A percentile compares a stretch with the other conserved stretches of the same genome.
Evolutionary conservation across 768 basidiomycete species (phyloP).

Genomic region (Kwoniella bestiolae): DNA sequence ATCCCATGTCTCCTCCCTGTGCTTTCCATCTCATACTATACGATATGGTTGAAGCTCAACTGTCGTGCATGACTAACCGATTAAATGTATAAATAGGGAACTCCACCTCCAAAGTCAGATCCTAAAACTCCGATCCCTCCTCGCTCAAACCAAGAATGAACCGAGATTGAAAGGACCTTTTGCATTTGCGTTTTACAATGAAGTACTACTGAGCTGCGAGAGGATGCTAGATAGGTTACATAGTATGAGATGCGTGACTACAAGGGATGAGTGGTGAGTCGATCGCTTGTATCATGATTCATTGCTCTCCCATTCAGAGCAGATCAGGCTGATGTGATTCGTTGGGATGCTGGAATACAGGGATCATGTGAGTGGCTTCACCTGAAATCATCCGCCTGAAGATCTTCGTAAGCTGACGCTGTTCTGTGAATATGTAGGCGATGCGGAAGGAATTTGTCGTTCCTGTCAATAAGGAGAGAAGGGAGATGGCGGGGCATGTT

Average conservation of each 20-base stretch:
- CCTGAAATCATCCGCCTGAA: neutral
- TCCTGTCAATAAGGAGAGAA: slow-evolving; percentile 84
- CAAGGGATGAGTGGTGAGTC: slow-evolving; percentile 83
- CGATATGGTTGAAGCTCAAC: neutral
- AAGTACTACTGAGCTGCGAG: slow-evolving; percentile 56
- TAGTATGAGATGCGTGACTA: slow-evolving; percentile 96
- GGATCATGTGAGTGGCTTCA: slow-evolving; percentile 67
- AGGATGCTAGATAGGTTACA: slow-evolving; percentile 68
- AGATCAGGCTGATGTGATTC: too few species aligned
- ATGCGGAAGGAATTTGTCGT: slow-evolving; percentile 85
- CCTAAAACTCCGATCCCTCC: slow-evolving; percentile 79
- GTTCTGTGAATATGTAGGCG: too few species aligned
- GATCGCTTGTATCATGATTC: neutral
- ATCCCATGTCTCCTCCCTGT: neutral
- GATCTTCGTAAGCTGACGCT: too few species aligned
- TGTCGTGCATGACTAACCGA: too few species aligned
- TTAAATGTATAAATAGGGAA: too few species aligned
- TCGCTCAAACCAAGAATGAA: slow-evolving; percentile 88
- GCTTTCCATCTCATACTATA: too few species aligned
- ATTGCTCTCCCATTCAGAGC: too few species aligned
- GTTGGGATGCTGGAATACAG: too few species aligned
- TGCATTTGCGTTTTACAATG: slow-evolving; percentile 79
- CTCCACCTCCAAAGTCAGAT: slow-evolving; percentile 89
- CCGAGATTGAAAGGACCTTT: slow-evolving; percentile 95
- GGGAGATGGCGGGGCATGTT: slow-evolving; percentile 88